Conservation (phyloP, 2,329 filamentous ascomycete species). For the Davidsoniella australis region DNA sequence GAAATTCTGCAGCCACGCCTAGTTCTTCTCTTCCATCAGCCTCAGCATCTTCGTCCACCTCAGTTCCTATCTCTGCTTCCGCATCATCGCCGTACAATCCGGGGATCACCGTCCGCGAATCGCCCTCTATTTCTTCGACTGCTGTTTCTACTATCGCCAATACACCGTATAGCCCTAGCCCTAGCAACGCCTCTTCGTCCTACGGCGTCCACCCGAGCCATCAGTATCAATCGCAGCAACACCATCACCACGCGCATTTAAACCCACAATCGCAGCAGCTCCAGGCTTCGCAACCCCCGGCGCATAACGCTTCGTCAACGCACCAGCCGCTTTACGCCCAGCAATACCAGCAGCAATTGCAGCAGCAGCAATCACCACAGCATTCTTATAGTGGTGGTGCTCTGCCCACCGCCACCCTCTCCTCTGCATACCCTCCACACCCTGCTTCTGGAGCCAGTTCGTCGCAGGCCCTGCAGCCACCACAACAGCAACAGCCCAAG, state of each 20-base stretch:
- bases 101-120: background rate
- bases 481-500: slow-evolving; percentile 10
- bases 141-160: background rate
- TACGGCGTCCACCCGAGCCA: background rate
- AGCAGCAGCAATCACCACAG: background rate
- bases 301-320: slow-evolving; percentile 1
- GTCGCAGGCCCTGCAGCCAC: slow-evolving; percentile 8
- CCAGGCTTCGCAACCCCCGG: slow-evolving; percentile 15
- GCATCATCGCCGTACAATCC: background rate
- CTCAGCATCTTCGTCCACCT: slow-evolving; percentile 7
- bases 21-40: slow-evolving; percentile 6
- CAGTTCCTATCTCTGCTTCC: background rate
- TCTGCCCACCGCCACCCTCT: too few species aligned
- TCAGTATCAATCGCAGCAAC: slow-evolving; percentile 4
- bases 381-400: too few species aligned
- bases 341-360: slow-evolving; percentile 2
- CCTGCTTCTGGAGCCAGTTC: slow-evolving; percentile 2
- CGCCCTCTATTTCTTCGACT: background rate
- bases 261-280: slow-evolving; percentile 6
- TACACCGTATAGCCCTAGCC: background rate
- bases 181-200: background rate
- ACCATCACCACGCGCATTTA: background rate
- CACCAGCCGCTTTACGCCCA: slow-evolving; percentile 14
- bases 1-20: slow-evolving; percentile 9
- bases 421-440: too few species aligned